Conservation (phyloP, 768 basidiomycete genomes). For the Collybiopsis luxurians region DNA sequence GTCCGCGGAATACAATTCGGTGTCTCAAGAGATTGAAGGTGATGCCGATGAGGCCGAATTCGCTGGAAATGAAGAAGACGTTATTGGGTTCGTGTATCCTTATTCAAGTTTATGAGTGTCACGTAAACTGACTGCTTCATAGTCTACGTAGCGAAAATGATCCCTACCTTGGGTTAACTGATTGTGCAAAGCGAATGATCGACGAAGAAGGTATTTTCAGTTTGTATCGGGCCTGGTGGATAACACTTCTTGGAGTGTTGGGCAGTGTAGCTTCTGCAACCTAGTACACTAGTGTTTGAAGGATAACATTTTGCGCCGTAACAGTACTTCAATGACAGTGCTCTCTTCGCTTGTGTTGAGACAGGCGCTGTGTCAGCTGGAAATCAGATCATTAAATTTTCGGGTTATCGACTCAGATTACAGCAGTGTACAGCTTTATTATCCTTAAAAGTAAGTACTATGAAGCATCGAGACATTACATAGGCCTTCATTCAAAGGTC, state of each 20-base stretch:
- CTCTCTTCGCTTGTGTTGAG: too few relatives aligned
- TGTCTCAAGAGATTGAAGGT: conserved; percentile 69
- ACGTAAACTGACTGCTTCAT: conserved; percentile 8
- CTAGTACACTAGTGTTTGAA: not conserved
- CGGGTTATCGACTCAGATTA: too few relatives aligned
- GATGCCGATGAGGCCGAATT: conserved; percentile 64
- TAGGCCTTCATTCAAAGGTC: too few relatives aligned
- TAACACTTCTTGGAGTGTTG: conserved; percentile 65
- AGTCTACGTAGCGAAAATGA: conserved; percentile 77
- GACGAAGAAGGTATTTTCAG: conserved; percentile 76
- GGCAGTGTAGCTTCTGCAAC: conserved; percentile 21
- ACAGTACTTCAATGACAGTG: too few relatives aligned
- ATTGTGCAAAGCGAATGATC: conserved; percentile 74
- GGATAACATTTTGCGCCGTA: too few relatives aligned
- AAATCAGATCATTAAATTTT: too few relatives aligned
- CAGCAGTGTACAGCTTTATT: too few relatives aligned
- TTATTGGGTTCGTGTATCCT: conserved; percentile 62
- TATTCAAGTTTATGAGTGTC: not conserved
- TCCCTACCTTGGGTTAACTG: conserved; percentile 71
- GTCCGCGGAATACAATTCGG: conserved; percentile 69
- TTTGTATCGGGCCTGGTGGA: conserved; percentile 85
- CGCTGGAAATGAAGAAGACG: conserved; percentile 72
- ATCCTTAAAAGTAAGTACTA: too few relatives aligned
- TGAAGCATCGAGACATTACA: too few relatives aligned
- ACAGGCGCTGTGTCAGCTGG: too few relatives aligned